A percentile compares a stretch with the other conserved stretches of the same genome.
phyloP scores from a whole-genome alignment of 2,329 filamentous ascomycete genomes.

The Fusarium floridanum region DNA sequence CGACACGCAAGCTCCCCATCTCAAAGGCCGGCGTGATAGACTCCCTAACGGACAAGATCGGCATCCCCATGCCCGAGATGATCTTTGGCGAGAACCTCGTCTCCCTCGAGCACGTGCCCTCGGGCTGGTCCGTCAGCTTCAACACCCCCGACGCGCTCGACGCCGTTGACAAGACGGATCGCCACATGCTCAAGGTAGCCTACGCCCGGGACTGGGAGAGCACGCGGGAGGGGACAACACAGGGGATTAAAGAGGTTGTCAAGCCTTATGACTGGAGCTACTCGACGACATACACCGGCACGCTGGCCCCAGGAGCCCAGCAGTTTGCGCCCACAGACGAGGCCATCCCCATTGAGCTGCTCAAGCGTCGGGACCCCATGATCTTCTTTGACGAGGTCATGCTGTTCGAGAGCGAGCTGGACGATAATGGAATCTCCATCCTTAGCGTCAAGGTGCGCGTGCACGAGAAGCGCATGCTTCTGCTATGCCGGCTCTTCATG shows the following conservation, averaged over 20 bases:
- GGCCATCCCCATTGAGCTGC: conserved; percentile 84
- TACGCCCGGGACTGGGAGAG: conserved; percentile 88
- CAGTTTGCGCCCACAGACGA: conserved; percentile 50
- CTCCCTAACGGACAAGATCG: conserved; percentile 80
- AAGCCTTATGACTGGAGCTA: conserved; percentile 99
- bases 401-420: conserved; percentile 96
- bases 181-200: conserved; percentile 91
- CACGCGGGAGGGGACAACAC: conserved; percentile 78
- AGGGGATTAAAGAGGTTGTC: conserved; percentile 92
- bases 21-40: conserved; percentile 93
- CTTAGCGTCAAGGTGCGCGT: conserved; percentile 92
- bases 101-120: conserved; percentile 77
- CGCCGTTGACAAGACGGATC: conserved; percentile 92
- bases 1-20: conserved; percentile 91
- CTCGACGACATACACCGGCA: conserved; percentile 87
- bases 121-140: conserved; percentile 85
- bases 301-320: conserved; percentile 58
- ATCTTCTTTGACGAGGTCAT: conserved; percentile 97
- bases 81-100: conserved; percentile 98
- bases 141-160: conserved; percentile 90
- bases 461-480: conserved; percentile 88
- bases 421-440: conserved; percentile 95
- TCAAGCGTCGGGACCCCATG: conserved; percentile 92
- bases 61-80: conserved; percentile 96
- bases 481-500: conserved; percentile 92